Evolutionary conservation across 306 rosid genomes (phyloP), one percentile per base, ranked within the genome.

Genomic region (Oxytropis ochrocephala): DNA sequence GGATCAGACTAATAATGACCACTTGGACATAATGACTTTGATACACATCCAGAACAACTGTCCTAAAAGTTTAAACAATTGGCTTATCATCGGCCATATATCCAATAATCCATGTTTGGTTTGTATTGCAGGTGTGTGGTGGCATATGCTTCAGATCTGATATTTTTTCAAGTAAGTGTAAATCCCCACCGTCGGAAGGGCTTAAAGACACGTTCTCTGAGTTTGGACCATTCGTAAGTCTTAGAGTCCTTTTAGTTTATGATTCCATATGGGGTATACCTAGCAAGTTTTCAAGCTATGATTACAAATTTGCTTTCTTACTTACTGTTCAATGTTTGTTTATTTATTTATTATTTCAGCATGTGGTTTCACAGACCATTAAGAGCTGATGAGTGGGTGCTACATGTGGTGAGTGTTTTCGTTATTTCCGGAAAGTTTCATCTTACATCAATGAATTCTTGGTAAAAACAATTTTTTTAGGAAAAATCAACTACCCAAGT

Each of bases 181-280:
- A 90, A 91, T 78, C 98, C 97, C 58, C 94, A 94, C 72, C 91
- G 98, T 11, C 33, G 64, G 52, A 82, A 69, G 80, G 91, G 77
- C 70, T 69, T 85, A 64, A 94, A 87, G 88, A 24, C 81, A 14
- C 84, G 78, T 24, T 80, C 81, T 59, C 82, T 94, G 77, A 94
- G 98, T 78, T 81, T 94, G 81, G 97, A 94, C 78, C 98, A 94
- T 72, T 55, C 96, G 98, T 94, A 91, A 85, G 98, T 90, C 56
- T 61, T 50, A 7, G 27, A 38, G 46, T 52, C 53, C 29, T 70
- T n/a, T 71, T 14, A 36, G 41, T 24, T 69, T 48, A 19, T 35
- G 44, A 39, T 42, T 44, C 55, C 48, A 69, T 16, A 29, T 60
- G 64, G 47, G 71, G 35, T 72, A 7, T 39, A 32, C 29, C 43